Evolutionary conservation across 208 protist genomes (phyloP), one percentile per base, ranked within the genome.

Genomic region (Zelonia costaricensis): DNA sequence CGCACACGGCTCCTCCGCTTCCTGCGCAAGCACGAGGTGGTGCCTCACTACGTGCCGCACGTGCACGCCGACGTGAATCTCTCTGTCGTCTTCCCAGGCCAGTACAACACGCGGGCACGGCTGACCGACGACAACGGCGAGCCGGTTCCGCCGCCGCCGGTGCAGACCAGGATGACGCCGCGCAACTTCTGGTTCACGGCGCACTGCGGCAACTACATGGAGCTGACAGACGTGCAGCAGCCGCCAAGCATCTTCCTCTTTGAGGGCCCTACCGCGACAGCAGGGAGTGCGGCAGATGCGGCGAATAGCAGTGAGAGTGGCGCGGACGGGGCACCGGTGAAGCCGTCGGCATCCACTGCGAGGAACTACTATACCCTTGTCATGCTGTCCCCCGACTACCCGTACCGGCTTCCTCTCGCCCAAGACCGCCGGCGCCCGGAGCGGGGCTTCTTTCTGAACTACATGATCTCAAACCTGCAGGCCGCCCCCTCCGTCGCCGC

Each of bases 161-260:
- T 84, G 8, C 84, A 79, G 56, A 83, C 77, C 10, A 48, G 61
- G 36, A 62, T 94, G 47, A 86, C 52, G 0, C 46, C 36, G 10
- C 84, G 79, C 42, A 97, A 95, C 52, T 97, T 97, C 71, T 95
- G 88, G 92, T 91, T 92, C 68, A 95, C 92, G 3, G 70, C 88
- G 13, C 92, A 97, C 70, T 92, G 82, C 57, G 92, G 92, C 38
- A 97, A 97, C 70, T 95, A 93, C 73, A 89, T 97, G 43, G 86
- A 94, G 49, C 75, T 97, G 2, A 76, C 74, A n/a, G 85, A 97
- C 16, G 39, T 97, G 40, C 88, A 95, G 63, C 76, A 92, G 56
- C 62, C 85, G 15, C 92, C 92, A 4, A 80, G 80, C 36, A 74
- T 97, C 28, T 95, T 94, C 52, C 81, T 97, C 25, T 49, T 78